phyloP scores from a whole-genome alignment of 768 basidiomycete genomes.

The Xerocomus brunneocitrinus region DNA sequence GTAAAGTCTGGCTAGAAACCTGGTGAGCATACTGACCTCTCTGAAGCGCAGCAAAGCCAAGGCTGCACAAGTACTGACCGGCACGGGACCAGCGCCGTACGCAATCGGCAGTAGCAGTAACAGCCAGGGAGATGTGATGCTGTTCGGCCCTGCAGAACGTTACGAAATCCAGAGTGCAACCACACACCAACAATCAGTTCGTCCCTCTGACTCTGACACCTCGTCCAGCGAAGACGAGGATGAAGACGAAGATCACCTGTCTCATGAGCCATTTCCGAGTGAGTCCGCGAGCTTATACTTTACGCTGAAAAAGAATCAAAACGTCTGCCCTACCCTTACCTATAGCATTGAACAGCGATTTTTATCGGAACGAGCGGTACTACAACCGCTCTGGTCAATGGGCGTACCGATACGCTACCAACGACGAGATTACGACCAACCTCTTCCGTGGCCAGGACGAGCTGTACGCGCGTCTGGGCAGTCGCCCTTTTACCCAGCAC shows the following conservation, averaged over 20 bases:
- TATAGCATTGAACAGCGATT: constrained; percentile 19
- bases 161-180: not conserved
- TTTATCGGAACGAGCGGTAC: constrained; percentile 11
- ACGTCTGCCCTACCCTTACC: not conserved
- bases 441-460: constrained; percentile 19
- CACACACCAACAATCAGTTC: not conserved
- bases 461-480: constrained; percentile 1
- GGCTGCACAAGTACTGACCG: not conserved
- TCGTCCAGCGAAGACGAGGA: constrained; percentile 16
- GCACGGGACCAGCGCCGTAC: constrained; percentile 1
- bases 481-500: not conserved
- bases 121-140: constrained; percentile 1
- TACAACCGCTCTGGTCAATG: constrained; percentile 12
- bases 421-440: constrained; percentile 28
- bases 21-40: constrained; percentile 8
- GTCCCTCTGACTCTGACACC: constrained; percentile 2
- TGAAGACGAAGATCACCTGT: constrained; percentile 8
- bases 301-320: constrained; percentile 2
- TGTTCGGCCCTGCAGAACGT: not conserved
- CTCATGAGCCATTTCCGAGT: constrained; percentile 25
- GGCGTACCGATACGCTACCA: constrained; percentile 31
- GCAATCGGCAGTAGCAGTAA: not conserved
- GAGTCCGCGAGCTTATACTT: constrained; percentile 8
- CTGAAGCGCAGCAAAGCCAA: constrained; percentile 14
- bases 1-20: constrained; percentile 1